Conservation (phyloP, 202 grass and related monocot genomes). For the Schoenoplectus triqueter region DNA sequence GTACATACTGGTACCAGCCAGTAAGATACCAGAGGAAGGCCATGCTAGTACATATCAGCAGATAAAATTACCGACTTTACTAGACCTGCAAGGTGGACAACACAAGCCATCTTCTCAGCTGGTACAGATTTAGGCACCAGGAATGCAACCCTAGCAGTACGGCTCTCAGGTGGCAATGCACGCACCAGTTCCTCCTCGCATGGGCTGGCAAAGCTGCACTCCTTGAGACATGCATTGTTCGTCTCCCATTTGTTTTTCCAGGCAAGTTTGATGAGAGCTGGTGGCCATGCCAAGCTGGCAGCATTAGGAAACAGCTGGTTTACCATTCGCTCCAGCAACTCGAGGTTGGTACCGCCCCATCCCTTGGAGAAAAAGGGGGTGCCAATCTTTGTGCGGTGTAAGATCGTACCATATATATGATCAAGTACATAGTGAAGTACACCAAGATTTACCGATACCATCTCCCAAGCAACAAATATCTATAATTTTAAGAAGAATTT, state of each 20-base stretch:
- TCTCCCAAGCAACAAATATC: slow-evolving; percentile 35
- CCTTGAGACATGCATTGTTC: slow-evolving; percentile 70
- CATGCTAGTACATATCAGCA: not conserved
- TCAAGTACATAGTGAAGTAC: slow-evolving; percentile 82
- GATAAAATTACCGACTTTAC: not conserved
- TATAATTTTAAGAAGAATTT: not conserved
- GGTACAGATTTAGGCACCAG: slow-evolving; percentile 69
- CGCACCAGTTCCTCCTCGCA: slow-evolving; percentile 68
- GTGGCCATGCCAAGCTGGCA: slow-evolving; percentile 62
- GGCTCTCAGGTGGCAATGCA: slow-evolving; percentile 78
- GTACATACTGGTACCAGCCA: not conserved
- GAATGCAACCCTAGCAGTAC: slow-evolving; percentile 89
- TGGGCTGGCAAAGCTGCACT: slow-evolving; percentile 74
- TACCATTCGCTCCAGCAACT: slow-evolving; percentile 84
- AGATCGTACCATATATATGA: slow-evolving; percentile 80
- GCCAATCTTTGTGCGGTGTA: slow-evolving; percentile 77
- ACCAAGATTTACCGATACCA: slow-evolving; percentile 90
- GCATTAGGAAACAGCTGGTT: slow-evolving; percentile 84
- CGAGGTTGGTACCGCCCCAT: slow-evolving; percentile 82
- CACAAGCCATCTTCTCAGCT: slow-evolving; percentile 84
- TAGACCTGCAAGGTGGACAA: slow-evolving; percentile 93
- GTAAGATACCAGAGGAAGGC: not conserved
- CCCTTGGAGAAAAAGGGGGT: slow-evolving; percentile 96
- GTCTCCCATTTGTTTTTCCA: slow-evolving; percentile 95
- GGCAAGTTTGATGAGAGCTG: slow-evolving; percentile 56